Base-by-base conservation (phyloP, 495 filamentous ascomycete species). In the Xylaria cubensis region DNA sequence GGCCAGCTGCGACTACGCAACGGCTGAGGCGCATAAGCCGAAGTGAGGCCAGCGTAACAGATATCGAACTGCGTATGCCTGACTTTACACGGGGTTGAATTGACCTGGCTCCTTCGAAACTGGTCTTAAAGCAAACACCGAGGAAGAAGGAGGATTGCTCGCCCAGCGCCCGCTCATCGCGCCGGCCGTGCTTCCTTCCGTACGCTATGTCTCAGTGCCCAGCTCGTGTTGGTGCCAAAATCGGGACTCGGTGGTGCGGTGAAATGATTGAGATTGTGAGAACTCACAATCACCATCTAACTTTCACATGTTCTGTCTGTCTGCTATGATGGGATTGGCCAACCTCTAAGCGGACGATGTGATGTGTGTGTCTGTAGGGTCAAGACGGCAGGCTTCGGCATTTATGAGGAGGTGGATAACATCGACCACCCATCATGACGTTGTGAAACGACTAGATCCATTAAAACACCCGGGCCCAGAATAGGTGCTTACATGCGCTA, bases 321-420 rank as follows among this genome's bases (percentile, higher is more conserved):
- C 62, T 19, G 48, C 21, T 24, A 7, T 10, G 34, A 36, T 39
- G 58, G 34, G 32, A 61, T 61, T 61, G 58, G 58, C 58, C 9
- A 41, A 39, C 19, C 17, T 19, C 17, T 21, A 21, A 8, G 19
- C 32, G 4, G 34, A 61, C 34, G 58, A 61, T 61, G 58, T 61
- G 58, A 61, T 61, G 58, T 70, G 68, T 46, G 63, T n/a, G 68
- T 61, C 32, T 70, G 68, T 46, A 70, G 29, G 68, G 56, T 64
- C 34, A 17, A 41, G 68, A 42, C 59, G 69, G 69, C 69, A 71
- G 69, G 69, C 69, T 62, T 71, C 69, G 69, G 69, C 69, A 71
- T 71, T 64, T 12, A 42, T 46, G 48, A 39, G 36, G 59, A 50
- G 55, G 67, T 69, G 67, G 67, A 48, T 59, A 58, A n/a, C 53